These are phyloP conservation scores for Termitomyces sp. DNA, from an alignment of 768 basidiomycete species.

Conservation along the genomic window DNA sequence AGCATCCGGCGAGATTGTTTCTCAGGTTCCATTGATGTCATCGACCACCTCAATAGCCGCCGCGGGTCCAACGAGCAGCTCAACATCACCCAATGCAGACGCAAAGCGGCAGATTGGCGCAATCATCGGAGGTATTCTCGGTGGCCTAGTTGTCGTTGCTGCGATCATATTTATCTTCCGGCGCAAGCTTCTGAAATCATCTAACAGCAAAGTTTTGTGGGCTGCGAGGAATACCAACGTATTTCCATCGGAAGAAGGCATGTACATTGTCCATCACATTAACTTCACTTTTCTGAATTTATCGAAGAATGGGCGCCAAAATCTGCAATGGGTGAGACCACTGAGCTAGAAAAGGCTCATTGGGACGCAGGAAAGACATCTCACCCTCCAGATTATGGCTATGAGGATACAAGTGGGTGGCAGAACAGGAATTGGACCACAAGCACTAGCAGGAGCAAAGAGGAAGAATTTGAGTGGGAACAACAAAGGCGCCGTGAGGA, in stretches of 20 bases:
- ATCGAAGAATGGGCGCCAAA: conserved; percentile 3
- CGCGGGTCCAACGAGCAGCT: neutral
- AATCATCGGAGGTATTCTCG: conserved; percentile 7
- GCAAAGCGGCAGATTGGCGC: neutral
- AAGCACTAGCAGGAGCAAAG: neutral
- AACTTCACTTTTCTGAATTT: neutral
- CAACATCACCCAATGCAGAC: neutral
- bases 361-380: neutral
- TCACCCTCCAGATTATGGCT: neutral
- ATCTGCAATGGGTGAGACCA: conserved; percentile 2
- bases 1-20: neutral
- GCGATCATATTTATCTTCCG: neutral
- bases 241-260: neutral
- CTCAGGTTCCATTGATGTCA: neutral
- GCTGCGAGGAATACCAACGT: neutral
- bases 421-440: neutral
- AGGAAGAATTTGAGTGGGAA: neutral
- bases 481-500: neutral
- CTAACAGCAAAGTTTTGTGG: neutral
- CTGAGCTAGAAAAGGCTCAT: neutral
- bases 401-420: neutral
- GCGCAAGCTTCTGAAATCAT: neutral
- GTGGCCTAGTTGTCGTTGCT: neutral
- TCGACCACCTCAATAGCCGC: neutral
- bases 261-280: neutral